These are phyloP conservation scores for Eremochloa ophiuroides DNA, from an alignment of 176 grass and related monocot species.

Conservation along the genomic window DNA sequence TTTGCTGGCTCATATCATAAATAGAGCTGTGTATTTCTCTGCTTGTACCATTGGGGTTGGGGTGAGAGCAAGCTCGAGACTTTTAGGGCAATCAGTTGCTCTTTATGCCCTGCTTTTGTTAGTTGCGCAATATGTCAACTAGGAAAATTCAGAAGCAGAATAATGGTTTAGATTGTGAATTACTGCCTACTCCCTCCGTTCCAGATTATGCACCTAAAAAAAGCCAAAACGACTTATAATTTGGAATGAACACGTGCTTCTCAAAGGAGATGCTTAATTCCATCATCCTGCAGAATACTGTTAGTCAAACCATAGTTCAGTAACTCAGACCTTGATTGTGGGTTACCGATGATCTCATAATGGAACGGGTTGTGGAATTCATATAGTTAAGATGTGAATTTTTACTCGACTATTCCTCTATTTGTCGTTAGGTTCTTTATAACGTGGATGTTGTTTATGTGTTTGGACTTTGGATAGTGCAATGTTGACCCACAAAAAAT, in stretches of 20 bases:
- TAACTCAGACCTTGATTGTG: background rate
- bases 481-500: background rate
- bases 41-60: background rate
- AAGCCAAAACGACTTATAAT: too few relatives aligned
- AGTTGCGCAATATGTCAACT: background rate
- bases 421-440: background rate
- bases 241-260: too few relatives aligned
- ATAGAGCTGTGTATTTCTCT: background rate
- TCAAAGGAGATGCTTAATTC: background rate
- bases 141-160: background rate
- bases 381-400: background rate
- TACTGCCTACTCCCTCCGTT: background rate
- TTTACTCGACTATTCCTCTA: background rate
- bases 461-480: background rate
- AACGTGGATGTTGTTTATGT: background rate
- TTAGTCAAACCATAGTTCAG: background rate
- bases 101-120: background rate
- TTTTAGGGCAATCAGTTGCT: background rate
- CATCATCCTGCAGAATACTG: background rate
- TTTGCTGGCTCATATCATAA: background rate
- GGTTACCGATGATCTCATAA: background rate
- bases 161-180: background rate
- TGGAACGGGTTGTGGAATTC: background rate
- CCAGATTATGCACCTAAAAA: background rate
- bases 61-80: background rate